Evolutionary conservation across 305 asterid species (phyloP).

Genomic region (Solanum aculeatissimum): DNA sequence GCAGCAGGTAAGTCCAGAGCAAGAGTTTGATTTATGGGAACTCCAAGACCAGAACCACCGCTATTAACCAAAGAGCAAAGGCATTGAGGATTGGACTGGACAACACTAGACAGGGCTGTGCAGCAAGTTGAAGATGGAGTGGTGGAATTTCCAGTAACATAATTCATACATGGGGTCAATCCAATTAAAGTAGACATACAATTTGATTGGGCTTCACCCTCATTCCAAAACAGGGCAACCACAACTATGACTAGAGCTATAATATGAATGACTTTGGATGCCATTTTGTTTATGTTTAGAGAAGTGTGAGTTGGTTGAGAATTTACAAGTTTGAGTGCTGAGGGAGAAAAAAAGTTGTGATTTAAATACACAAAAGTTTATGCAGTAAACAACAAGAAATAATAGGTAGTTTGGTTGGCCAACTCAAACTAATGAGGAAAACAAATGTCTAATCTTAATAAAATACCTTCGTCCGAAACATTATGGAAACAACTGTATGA

Average conservation of each 20-base stretch:
- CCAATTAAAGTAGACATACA: slow-evolving; percentile 46
- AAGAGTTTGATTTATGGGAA: slow-evolving; percentile 46
- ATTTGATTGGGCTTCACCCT: slow-evolving; percentile 38
- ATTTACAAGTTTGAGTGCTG: background rate
- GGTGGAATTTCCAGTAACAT: slow-evolving; percentile 44
- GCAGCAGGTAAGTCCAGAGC: slow-evolving; percentile 57
- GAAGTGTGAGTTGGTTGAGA: background rate
- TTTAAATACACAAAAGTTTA: slow-evolving; percentile 8
- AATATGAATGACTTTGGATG: background rate
- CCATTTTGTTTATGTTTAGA: slow-evolving; percentile 15
- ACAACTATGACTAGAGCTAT: slow-evolving; percentile 4
- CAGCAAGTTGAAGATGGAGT: slow-evolving; percentile 59
- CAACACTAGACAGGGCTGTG: slow-evolving; percentile 36
- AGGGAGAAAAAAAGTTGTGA: background rate
- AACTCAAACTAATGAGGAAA: slow-evolving; percentile 6
- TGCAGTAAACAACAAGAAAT: background rate
- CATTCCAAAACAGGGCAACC: slow-evolving; percentile 8
- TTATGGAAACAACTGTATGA: background rate
- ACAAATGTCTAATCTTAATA: background rate
- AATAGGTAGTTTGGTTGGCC: slow-evolving; percentile 29
- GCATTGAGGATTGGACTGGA: slow-evolving; percentile 53
- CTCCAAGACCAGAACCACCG: slow-evolving; percentile 35
- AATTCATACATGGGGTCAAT: slow-evolving; percentile 55
- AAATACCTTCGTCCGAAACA: background rate
- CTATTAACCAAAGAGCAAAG: slow-evolving; percentile 51